Conservation (phyloP, 306 rosid species). For the Trifolium dubium region DNA sequence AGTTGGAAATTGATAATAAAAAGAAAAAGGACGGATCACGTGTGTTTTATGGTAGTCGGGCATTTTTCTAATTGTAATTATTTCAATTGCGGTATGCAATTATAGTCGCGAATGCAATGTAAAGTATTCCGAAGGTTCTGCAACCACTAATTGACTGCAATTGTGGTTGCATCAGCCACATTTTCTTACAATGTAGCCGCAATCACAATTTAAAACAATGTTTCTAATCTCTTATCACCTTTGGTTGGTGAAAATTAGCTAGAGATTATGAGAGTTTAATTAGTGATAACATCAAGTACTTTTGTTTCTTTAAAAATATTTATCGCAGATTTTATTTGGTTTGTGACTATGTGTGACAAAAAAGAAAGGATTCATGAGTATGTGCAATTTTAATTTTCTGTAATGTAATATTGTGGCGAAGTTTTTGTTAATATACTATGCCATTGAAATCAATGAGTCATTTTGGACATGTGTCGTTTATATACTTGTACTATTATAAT, state of each 20-base stretch:
- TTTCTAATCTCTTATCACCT: not conserved
- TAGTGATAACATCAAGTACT: constrained; percentile 31
- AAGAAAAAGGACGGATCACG: constrained; percentile 79
- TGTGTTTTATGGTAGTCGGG: constrained; percentile 87
- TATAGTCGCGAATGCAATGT: not conserved
- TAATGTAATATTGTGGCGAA: constrained; percentile 19
- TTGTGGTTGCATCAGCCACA: not conserved
- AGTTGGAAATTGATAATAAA: constrained; percentile 60
- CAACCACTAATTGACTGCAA: not conserved
- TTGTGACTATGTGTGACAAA: constrained; percentile 4
- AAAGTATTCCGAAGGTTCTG: not conserved
- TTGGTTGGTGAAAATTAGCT: constrained; percentile 38
- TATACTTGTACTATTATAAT: too few relatives aligned
- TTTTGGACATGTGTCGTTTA: not conserved
- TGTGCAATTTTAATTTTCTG: constrained; percentile 29
- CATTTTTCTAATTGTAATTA: constrained; percentile 64
- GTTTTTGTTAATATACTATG: constrained; percentile 27
- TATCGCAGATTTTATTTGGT: constrained; percentile 19
- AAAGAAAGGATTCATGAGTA: constrained; percentile 1
- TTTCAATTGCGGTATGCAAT: not conserved
- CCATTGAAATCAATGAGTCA: constrained; percentile 17
- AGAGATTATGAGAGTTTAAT: constrained; percentile 27
- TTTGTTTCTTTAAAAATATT: constrained; percentile 40
- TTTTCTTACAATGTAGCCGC: not conserved
- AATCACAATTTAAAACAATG: not conserved